A percentile compares a stretch with the other conserved stretches of the same genome.
Evolutionary conservation across 129 eudicot species (phyloP).

Genomic region (Ambrosia artemisiifolia): DNA sequence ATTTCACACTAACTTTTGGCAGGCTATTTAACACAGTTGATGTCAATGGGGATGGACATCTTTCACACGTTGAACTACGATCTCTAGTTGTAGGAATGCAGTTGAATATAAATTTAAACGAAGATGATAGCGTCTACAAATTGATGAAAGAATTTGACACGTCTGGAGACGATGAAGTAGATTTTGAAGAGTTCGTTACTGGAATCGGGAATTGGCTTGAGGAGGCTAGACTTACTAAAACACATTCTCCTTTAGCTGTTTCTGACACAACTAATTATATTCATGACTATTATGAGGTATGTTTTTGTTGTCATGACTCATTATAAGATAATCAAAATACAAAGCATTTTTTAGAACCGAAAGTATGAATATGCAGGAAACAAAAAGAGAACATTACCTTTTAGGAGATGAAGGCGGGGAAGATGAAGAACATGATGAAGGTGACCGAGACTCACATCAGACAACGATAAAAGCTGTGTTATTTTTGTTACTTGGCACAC

Average conservation of each 20-base stretch:
- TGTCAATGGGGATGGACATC: constrained; percentile 38
- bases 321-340: no score
- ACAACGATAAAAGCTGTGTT: constrained; percentile 59
- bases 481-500: constrained; percentile 57
- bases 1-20: constrained; percentile 9
- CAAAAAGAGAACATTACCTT: constrained; percentile 53
- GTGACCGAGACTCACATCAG: constrained; percentile 34
- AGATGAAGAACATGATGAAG: constrained; percentile 44
- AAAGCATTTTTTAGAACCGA: neutral
- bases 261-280: constrained; percentile 41
- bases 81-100: constrained; percentile 60
- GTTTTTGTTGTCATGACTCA: neutral
- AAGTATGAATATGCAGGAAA: constrained; percentile 41
- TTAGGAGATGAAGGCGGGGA: constrained; percentile 50
- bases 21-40: constrained; percentile 63
- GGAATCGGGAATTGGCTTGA: constrained; percentile 59
- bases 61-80: constrained; percentile 49
- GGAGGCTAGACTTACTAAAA: constrained; percentile 40
- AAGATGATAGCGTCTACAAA: constrained; percentile 47
- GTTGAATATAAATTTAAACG: constrained; percentile 48
- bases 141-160: constrained; percentile 69
- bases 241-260: constrained; percentile 23
- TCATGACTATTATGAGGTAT: constrained; percentile 17
- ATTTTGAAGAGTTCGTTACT: constrained; percentile 37
- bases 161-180: constrained; percentile 39